These are phyloP conservation scores for Pinus tabuliformis DNA, from an alignment of 75 land plant species.

Conservation along the genomic window DNA sequence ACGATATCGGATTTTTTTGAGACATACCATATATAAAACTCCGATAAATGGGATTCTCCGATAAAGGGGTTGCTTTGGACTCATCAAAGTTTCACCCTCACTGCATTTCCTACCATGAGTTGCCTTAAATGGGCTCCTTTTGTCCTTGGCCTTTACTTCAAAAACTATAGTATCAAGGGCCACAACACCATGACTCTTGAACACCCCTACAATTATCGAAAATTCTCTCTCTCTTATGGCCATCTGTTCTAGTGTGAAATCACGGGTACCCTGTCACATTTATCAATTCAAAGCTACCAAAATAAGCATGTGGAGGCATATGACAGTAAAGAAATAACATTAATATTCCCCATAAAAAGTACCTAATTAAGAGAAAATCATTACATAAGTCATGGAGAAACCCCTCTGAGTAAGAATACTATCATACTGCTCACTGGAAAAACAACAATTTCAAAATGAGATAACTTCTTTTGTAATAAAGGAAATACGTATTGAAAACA, in stretches of 20 bases:
- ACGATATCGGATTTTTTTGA: no score
- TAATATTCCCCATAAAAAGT: neutral
- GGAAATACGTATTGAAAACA: neutral
- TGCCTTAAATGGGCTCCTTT: no score
- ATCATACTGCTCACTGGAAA: neutral
- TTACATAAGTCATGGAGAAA: neutral
- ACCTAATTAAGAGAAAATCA: neutral
- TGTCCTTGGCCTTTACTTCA: no score
- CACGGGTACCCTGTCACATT: slow-evolving; percentile 72
- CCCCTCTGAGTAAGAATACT: neutral
- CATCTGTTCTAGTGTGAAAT: slow-evolving; percentile 87
- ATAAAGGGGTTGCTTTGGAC: no score
- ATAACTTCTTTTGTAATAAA: neutral
- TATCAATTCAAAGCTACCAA: neutral
- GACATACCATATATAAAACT: no score
- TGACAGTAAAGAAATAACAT: neutral
- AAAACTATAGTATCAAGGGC: slow-evolving; percentile 85
- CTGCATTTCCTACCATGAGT: no score
- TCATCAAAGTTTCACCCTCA: no score
- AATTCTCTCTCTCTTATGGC: slow-evolving; percentile 76
- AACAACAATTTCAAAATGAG: neutral
- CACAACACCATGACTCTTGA: slow-evolving; percentile 81
- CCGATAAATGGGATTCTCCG: no score
- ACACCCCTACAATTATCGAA: slow-evolving; percentile 58
- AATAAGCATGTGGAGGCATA: neutral